Conservation (phyloP, 257 asterid species). For the Solanum clarkiae region DNA sequence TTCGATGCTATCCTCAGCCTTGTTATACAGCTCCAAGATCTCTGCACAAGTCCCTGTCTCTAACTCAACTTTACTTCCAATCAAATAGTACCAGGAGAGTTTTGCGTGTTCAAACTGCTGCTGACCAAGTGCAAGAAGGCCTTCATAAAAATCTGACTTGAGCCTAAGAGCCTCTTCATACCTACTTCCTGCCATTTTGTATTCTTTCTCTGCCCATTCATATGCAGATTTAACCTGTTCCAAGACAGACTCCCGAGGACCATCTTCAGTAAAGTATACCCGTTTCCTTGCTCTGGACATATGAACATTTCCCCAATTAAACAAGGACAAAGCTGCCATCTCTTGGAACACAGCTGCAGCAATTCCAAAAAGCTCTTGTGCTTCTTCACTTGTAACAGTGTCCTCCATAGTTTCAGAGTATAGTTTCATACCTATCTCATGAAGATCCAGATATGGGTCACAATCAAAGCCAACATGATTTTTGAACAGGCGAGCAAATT, state of each 20-base stretch:
- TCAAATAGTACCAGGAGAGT: constrained; percentile 61
- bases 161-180: constrained; percentile 72
- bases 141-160: constrained; percentile 91
- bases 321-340: constrained; percentile 81
- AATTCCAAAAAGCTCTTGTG: constrained; percentile 61
- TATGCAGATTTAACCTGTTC: constrained; percentile 51
- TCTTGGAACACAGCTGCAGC: constrained; percentile 81
- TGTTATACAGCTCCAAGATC: constrained; percentile 73
- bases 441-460: constrained; percentile 78
- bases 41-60: constrained; percentile 43
- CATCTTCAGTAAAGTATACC: constrained; percentile 42
- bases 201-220: constrained; percentile 65
- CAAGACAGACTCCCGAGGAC: constrained; percentile 32
- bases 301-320: constrained; percentile 90
- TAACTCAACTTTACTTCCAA: constrained; percentile 40
- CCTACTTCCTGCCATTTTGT: constrained; percentile 49
- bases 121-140: constrained; percentile 84
- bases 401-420: constrained; percentile 91
- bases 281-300: constrained; percentile 77
- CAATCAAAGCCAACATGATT: constrained; percentile 80
- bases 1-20: constrained; percentile 94
- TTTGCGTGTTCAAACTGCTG: constrained; percentile 88
- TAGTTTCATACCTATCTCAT: constrained; percentile 73
- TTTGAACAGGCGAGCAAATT: constrained; percentile 74
- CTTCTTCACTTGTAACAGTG: constrained; percentile 66